These are phyloP conservation scores for Candida sanyaensis DNA, from an alignment of 1,139 yeast genomes.

Conservation along the genomic window DNA sequence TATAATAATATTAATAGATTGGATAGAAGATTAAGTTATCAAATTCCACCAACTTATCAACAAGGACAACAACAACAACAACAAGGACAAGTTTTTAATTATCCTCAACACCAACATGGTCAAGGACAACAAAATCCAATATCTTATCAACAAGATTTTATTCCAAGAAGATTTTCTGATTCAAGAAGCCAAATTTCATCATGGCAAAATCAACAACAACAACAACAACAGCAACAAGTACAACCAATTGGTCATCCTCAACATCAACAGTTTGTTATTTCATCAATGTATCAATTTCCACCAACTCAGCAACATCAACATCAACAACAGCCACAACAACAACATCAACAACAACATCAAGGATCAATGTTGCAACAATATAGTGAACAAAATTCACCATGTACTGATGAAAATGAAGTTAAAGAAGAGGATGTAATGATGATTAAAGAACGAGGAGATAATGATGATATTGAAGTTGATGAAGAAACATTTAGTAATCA, in stretches of 20 bases:
- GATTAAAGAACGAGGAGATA: neutral
- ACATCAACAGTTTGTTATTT: slow-evolving; percentile 4
- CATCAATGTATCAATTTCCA: slow-evolving; percentile 3
- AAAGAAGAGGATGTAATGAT: slow-evolving; percentile 3
- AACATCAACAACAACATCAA: slow-evolving; percentile 5
- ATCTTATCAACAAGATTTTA: slow-evolving; percentile 8
- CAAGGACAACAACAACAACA: slow-evolving; percentile 6
- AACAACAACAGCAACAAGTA: slow-evolving; percentile 5
- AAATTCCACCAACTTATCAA: slow-evolving; percentile 9
- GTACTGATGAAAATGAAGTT: slow-evolving; percentile 5
- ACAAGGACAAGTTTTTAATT: slow-evolving; percentile 6
- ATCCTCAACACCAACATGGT: slow-evolving; percentile 7
- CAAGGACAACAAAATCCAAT: slow-evolving; percentile 6
- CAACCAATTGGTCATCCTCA: neutral
- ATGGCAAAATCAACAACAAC: slow-evolving; percentile 3
- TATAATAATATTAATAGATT: slow-evolving; percentile 4
- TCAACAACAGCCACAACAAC: slow-evolving; percentile 7
- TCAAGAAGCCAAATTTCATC: slow-evolving; percentile 2
- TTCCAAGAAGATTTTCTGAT: slow-evolving; percentile 13
- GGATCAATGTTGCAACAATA: slow-evolving; percentile 4
- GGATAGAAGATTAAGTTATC: slow-evolving; percentile 14
- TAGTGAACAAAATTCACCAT: slow-evolving; percentile 2
- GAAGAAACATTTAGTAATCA: slow-evolving; percentile 8
- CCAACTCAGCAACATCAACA: neutral
- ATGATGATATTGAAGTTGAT: slow-evolving; percentile 3